phyloP scores from a whole-genome alignment of 1,139 yeast species.

The Williopsis jadinii region DNA sequence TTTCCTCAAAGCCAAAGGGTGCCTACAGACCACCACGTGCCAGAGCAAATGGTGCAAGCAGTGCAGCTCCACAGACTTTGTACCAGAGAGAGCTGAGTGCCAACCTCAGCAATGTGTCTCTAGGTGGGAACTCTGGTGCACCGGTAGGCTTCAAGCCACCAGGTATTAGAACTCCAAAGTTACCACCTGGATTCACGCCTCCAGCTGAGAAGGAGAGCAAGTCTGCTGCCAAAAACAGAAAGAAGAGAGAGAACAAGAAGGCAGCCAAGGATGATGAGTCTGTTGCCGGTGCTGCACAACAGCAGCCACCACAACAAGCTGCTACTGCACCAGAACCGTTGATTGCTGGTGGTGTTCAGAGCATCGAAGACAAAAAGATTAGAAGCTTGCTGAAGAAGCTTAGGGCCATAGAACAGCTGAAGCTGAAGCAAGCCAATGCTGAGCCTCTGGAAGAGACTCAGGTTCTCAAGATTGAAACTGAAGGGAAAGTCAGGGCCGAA shows the following conservation, averaged over 20 bases:
- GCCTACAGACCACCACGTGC: conserved; percentile 98
- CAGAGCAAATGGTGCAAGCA: conserved; percentile 42
- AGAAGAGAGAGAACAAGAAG: conserved; percentile 63
- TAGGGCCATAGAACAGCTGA: conserved; percentile 87
- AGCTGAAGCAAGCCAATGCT: conserved; percentile 76
- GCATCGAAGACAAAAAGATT: conserved; percentile 84
- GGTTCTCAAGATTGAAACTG: conserved; percentile 80
- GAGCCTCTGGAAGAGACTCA: conserved; percentile 92
- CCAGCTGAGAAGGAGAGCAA: conserved; percentile 35
- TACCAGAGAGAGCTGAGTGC: conserved; percentile 44
- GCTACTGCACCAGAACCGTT: conserved; percentile 16
- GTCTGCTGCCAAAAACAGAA: conserved; percentile 67
- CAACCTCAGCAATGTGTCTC: background rate
- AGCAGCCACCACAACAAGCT: conserved; percentile 5
- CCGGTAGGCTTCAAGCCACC: conserved; percentile 10
- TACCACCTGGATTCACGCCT: conserved; percentile 35
- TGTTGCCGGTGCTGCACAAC: conserved; percentile 10
- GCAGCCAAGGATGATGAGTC: conserved; percentile 21
- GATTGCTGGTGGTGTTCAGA: conserved; percentile 55
- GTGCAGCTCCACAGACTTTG: conserved; percentile 35
- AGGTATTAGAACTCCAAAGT: conserved; percentile 20
- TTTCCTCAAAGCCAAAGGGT: conserved; percentile 53
- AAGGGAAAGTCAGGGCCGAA: conserved; percentile 69
- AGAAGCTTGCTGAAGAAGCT: conserved; percentile 86
- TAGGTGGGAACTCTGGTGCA: conserved; percentile 7